Percentiles rank a stretch among this genome's conserved stretches.
Conservation (phyloP, 1,284 basidiomycete genomes). For the Abortiporus biennis region DNA sequence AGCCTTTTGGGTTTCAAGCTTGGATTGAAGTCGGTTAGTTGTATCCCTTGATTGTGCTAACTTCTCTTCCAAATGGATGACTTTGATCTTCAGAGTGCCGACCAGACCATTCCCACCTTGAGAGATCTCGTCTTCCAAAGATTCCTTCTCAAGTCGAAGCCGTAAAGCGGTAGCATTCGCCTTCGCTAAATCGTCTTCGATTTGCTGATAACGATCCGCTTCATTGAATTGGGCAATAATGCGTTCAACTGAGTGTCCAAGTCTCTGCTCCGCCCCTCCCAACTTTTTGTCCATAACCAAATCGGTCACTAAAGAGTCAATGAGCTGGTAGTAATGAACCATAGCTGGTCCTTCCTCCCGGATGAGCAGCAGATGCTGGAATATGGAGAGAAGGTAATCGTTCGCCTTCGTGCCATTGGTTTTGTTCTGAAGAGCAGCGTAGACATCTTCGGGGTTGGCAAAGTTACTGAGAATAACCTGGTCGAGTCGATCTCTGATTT, state of each 20-base stretch:
- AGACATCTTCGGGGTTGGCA: constrained; percentile 82
- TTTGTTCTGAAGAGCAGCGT: constrained; percentile 72
- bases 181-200: constrained; percentile 75
- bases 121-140: constrained; percentile 76
- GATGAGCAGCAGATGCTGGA: constrained; percentile 91
- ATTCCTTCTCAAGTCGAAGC: constrained; percentile 68
- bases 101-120: constrained; percentile 82
- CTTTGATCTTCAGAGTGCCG: constrained; percentile 72
- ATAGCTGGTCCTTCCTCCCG: constrained; percentile 82
- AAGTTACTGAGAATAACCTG: constrained; percentile 74
- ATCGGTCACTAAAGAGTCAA: constrained; percentile 90
- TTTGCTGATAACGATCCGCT: constrained; percentile 76
- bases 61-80: constrained; percentile 76
- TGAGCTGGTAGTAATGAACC: constrained; percentile 86
- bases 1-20: constrained; percentile 75
- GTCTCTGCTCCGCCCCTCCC: constrained; percentile 76
- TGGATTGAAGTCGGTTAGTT: constrained; percentile 67
- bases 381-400: constrained; percentile 85
- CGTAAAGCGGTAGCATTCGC: constrained; percentile 60
- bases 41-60: constrained; percentile 76
- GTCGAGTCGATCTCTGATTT: constrained; percentile 75
- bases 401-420: constrained; percentile 75
- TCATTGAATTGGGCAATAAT: constrained; percentile 91
- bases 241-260: constrained; percentile 87
- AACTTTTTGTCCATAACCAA: constrained; percentile 93